Conservation (phyloP, 164 flowering plant species). For the Aristolochia fimbriata region DNA sequence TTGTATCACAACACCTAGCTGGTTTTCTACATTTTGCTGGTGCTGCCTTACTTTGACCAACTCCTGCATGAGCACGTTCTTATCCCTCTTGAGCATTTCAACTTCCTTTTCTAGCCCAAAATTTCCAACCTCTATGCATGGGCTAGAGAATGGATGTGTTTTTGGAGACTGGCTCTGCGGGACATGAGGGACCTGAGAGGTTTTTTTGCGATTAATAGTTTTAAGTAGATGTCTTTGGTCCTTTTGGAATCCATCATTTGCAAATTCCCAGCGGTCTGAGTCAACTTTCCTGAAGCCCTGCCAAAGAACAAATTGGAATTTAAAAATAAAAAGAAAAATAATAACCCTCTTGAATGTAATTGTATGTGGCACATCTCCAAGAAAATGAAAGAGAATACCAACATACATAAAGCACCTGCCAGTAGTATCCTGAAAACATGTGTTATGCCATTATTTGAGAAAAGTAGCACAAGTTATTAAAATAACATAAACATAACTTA, state of each 20-base stretch:
- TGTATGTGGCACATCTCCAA: no score
- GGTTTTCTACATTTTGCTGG: conserved; percentile 41
- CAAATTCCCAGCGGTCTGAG: conserved; percentile 88
- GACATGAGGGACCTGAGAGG: conserved; percentile 14
- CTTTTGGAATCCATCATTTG: conserved; percentile 69
- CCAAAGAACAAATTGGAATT: neutral
- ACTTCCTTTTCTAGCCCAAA: conserved; percentile 59
- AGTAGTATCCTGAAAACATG: neutral
- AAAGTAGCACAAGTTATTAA: no score
- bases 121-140: conserved; percentile 54
- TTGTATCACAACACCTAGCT: conserved; percentile 42
- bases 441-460: neutral
- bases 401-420: no score
- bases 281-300: conserved; percentile 89
- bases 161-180: conserved; percentile 22
- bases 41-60: conserved; percentile 66
- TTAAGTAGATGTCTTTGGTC: conserved; percentile 63
- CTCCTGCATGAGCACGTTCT: conserved; percentile 50
- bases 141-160: neutral
- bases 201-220: conserved; percentile 56
- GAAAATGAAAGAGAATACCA: no score
- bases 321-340: no score
- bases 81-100: conserved; percentile 56
- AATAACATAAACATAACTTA: no score
- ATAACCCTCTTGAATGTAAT: no score